Evolutionary conservation across 2,329 filamentous ascomycete genomes (phyloP).

Genomic region (Alternaria viburni): DNA sequence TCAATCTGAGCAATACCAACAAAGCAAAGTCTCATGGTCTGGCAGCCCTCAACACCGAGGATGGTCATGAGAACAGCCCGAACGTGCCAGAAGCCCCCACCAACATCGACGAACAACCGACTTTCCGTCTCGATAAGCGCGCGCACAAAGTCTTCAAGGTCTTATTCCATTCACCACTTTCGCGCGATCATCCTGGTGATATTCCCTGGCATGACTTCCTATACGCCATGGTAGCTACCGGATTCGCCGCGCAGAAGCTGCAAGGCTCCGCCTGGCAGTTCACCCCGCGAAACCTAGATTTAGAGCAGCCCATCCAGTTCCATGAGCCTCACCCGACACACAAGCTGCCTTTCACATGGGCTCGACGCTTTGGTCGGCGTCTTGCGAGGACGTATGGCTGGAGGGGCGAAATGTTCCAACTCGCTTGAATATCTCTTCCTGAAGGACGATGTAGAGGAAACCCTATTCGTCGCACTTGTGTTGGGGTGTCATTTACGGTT

Average conservation of each 20-base stretch:
- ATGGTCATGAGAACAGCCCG: neutral
- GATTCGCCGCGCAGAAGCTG: slow-evolving; percentile 63
- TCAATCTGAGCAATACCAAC: neutral
- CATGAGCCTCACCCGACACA: slow-evolving; percentile 64
- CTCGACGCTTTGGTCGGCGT: slow-evolving; percentile 57
- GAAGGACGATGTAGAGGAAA: neutral
- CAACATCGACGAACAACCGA: slow-evolving; percentile 16
- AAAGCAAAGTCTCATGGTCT: slow-evolving; percentile 19
- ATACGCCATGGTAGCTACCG: slow-evolving; percentile 58
- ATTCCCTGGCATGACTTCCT: slow-evolving; percentile 62
- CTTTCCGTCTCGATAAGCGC: slow-evolving; percentile 32
- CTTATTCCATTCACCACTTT: slow-evolving; percentile 49
- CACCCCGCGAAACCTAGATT: slow-evolving; percentile 51
- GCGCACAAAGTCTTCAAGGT: slow-evolving; percentile 52
- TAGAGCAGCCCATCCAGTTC: slow-evolving; percentile 47
- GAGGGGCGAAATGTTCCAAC: slow-evolving; percentile 24
- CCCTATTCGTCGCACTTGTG: neutral
- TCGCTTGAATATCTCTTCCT: neutral
- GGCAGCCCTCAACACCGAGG: neutral
- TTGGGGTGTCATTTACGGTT: neutral
- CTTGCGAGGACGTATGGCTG: slow-evolving; percentile 61
- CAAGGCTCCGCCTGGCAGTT: slow-evolving; percentile 69
- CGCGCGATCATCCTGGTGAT: slow-evolving; percentile 54
- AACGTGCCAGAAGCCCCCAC: neutral
- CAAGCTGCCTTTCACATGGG: slow-evolving; percentile 58